Evolutionary conservation across 2,329 filamentous ascomycete species (phyloP).

Genomic region (Hypoxylon sp.): DNA sequence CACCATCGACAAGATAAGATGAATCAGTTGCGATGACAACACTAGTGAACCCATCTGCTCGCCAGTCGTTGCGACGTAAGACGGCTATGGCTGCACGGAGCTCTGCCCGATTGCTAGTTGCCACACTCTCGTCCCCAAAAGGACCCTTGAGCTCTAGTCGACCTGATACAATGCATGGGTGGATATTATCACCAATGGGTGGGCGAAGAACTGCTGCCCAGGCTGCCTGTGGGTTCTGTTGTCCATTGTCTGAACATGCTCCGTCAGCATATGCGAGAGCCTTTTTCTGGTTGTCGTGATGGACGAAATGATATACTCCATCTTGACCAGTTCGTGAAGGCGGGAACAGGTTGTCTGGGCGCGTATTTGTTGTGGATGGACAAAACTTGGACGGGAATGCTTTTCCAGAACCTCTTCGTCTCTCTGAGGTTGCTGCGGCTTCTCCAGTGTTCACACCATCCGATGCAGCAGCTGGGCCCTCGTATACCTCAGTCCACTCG

Average conservation of each 20-base stretch:
- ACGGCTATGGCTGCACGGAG: constrained; percentile 68
- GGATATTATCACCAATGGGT: constrained; percentile 8
- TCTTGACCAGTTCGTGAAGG: constrained; percentile 1
- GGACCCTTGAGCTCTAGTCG: constrained; percentile 63
- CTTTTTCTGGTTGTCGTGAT: constrained; percentile 50
- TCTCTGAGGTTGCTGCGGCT: constrained; percentile 9
- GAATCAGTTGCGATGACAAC: constrained; percentile 15
- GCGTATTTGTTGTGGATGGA: neutral
- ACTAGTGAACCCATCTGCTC: constrained; percentile 8
- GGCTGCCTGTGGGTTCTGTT: constrained; percentile 56
- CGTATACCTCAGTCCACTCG: constrained; percentile 9
- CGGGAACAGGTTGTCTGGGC: neutral
- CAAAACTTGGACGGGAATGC: constrained; percentile 3
- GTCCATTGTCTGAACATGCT: constrained; percentile 62
- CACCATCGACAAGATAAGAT: constrained; percentile 18
- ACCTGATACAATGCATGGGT: constrained; percentile 44
- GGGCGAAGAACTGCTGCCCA: constrained; percentile 58
- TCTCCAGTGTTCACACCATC: constrained; percentile 15
- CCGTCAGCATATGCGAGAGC: constrained; percentile 64
- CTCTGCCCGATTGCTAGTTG: constrained; percentile 69
- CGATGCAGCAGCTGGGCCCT: constrained; percentile 14
- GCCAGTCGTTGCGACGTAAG: constrained; percentile 63
- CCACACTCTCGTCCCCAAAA: constrained; percentile 55
- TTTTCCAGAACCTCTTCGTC: constrained; percentile 6
- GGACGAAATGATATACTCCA: constrained; percentile 44